Evolutionary conservation across 768 basidiomycete species (phyloP).

Genomic region (Serendipita sp.): DNA sequence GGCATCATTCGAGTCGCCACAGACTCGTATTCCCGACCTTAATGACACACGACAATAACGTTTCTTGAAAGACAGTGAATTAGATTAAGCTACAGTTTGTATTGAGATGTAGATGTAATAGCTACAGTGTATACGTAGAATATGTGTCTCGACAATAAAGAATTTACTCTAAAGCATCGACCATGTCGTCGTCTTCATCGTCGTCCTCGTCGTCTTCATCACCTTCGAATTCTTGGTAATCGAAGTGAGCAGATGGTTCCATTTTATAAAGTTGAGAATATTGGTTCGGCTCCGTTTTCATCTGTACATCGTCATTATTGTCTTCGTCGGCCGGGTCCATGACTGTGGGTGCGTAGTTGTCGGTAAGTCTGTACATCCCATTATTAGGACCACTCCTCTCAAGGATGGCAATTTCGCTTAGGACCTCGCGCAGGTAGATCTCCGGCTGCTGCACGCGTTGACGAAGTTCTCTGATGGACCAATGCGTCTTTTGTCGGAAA

Average conservation of each 20-base stretch:
- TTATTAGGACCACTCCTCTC: constrained; percentile 69
- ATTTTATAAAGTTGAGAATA: neutral
- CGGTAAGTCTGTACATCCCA: constrained; percentile 65
- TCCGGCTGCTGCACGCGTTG: constrained; percentile 77
- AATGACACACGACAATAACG: neutral
- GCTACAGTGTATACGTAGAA: neutral
- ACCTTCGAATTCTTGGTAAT: neutral
- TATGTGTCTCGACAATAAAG: neutral
- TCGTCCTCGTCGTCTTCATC: constrained; percentile 27
- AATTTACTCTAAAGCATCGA: constrained; percentile 50
- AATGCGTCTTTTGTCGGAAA: constrained; percentile 66
- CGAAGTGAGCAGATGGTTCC: neutral
- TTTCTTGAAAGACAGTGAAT: neutral
- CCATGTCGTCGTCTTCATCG: constrained; percentile 30
- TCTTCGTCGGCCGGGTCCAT: constrained; percentile 15
- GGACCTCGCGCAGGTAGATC: constrained; percentile 68
- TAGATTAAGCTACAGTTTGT: neutral
- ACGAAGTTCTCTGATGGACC: constrained; percentile 61
- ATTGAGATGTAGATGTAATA: neutral
- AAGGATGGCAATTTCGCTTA: constrained; percentile 58
- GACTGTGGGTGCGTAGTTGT: constrained; percentile 27
- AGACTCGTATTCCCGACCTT: neutral
- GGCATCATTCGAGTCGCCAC: neutral
- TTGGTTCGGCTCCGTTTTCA: constrained; percentile 14
- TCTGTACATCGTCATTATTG: constrained; percentile 23